Evolutionary conservation across 192 early-diverging fungal species (phyloP), one percentile per base, ranked within the genome.

Genomic region (Podila verticillata): DNA sequence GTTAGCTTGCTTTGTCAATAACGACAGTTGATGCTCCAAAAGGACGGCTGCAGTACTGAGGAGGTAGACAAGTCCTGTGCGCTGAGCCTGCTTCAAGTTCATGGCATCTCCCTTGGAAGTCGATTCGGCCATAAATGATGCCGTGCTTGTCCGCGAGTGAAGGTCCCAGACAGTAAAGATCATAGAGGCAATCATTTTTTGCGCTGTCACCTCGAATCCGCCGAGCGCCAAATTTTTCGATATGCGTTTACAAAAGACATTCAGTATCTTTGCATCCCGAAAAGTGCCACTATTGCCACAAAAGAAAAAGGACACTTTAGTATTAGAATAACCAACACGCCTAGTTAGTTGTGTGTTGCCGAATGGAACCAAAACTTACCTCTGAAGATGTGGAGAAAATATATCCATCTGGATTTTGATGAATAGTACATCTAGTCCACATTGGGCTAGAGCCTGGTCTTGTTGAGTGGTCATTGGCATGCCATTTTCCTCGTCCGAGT

Each of bases 111-210:
- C 70, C 48, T 80, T 80, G 15, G 77, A 60, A 7, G 69, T 57
- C 5, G 70, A 72, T 30, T 80, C 77, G 4, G 69, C 35, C 5
- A 49, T 32, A 54, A 72, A 63, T 1, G 77, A 68, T 17, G 65
- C 57, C 1, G 65, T 34, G 22, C 35, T 67, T 15, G 77, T 74
- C 32, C 74, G 70, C 13, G 79, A 73, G 44, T 77, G 70, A 1
- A 84, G 73, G 63, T 86, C 73, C 77, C 84, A 86, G 3, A 86
- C 70, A 6, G 83, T 80, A 36, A 84, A 73, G 9, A 88, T 58
- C 48, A 84, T 65, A 24, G 81, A 84, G 2, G 71, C 71, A 12
- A 83, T 58, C 17, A 83, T 80, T 47, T 72, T 80, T 48, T 60
- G 60, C 7, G 48, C 31, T 1, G 35, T 47, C 4, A n/a, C 49